Base-by-base conservation (phyloP, 306 rosid genomes). In the Cyamopsis tetragonoloba region DNA sequence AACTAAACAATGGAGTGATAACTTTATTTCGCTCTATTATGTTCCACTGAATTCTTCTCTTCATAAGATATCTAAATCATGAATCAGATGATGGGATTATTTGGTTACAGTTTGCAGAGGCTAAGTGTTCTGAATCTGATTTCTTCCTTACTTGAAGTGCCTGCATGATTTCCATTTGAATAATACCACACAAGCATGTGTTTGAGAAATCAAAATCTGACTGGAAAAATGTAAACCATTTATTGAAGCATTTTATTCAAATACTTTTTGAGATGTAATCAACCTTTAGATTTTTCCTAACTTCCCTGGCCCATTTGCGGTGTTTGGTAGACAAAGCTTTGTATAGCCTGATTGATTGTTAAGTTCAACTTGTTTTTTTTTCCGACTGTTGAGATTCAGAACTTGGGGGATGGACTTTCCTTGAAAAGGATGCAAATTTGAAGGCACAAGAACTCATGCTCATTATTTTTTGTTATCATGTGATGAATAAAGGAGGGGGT, bases 371-470 rank as follows among this genome's bases (percentile, higher is more conserved):
- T 26, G 31, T 2, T 6, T n/a, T 61, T 26, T 50, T 13, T 23
- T 12, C 5, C 14, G 38, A 71, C 43, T 26, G 18, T 48, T 37
- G 6, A 51, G 39, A 49, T 44, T 37, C 18, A 22, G 18, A 62
- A 23, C 23, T 31, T 51, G 39, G 3, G 11, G 42, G 56, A 11
- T 32, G 42, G 26, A 7, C 22, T 61, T 79, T 68, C 35, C 27
- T 68, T 46, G 26, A 47, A 28, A 48, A 58, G 50, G 31, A 6
- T 63, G 37, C 12, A n/a, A 41, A 58, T 48, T 47, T 64, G 66
- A 70, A 51, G 24, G 62, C n/a, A n/a, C n/a, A n/a, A n/a, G n/a
- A n/a, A n/a, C n/a, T n/a, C n/a, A n/a, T n/a, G n/a, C n/a, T n/a
- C n/a, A n/a, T 41, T 30, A 43, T 34, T 11, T 1, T 44, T 61